Percentiles rank a stretch among this genome's conserved stretches.
phyloP scores from a whole-genome alignment of 208 protist genomes.

The Sergeia podlipaevii region DNA sequence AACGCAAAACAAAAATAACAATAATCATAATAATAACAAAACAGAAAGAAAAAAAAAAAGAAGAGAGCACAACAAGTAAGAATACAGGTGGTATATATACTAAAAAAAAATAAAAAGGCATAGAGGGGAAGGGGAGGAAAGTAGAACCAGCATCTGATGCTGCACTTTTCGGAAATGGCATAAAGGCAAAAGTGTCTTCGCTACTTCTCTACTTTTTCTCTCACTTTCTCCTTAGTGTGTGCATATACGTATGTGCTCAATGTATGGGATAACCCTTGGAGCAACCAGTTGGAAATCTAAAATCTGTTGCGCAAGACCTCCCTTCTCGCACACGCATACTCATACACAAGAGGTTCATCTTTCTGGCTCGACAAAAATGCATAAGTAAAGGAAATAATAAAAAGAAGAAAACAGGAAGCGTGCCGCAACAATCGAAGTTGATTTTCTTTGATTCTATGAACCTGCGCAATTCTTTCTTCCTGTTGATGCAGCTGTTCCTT shows the following conservation, averaged over 20 bases:
- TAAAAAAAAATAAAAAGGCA: background rate
- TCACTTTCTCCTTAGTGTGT: too few species aligned
- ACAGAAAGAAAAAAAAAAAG: background rate
- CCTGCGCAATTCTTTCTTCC: background rate
- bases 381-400: background rate
- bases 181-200: constrained; percentile 3
- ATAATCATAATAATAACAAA: background rate
- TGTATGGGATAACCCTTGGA: too few species aligned
- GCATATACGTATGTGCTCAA: too few species aligned
- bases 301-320: too few species aligned
- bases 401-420: too few species aligned
- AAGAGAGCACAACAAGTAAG: background rate
- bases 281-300: too few species aligned
- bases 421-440: too few species aligned
- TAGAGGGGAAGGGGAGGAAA: background rate
- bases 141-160: background rate
- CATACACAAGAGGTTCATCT: too few species aligned
- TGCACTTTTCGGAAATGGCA: background rate
- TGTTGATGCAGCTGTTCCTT: constrained; percentile 1
- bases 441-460: too few species aligned
- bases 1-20: background rate
- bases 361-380: too few species aligned
- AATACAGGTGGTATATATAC: background rate
- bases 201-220: too few species aligned
- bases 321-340: too few species aligned